Evolutionary conservation across 2,329 filamentous ascomycete genomes (phyloP), one percentile per base, ranked within the genome.

Genomic region (Diaporthe sp.): DNA sequence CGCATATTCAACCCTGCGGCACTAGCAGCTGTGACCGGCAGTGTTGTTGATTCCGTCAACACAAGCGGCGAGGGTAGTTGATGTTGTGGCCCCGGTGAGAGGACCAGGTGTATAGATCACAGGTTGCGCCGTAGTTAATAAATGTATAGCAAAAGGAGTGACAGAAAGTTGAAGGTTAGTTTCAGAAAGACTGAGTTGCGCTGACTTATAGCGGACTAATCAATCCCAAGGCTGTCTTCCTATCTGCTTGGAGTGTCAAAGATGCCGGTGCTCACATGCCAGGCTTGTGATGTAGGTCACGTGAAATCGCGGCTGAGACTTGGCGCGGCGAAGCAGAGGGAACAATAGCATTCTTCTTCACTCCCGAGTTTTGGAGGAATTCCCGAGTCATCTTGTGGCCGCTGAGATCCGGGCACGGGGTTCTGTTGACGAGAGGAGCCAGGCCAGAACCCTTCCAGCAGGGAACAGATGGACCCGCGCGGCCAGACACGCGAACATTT

Each of bases 281-380:
- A 58, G 55, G 19, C 55, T 13, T 39, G 28, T 44, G 10, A 7
- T 28, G n/a, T 25, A 34, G 44, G 65, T 68, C 65, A 68, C 65
- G 65, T 68, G 65, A 68, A 68, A 53, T 34, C 65, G 65, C 65
- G 65, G 65, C 22, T 53, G 46, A 5, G 34, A 25, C 46, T 53
- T 53, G 65, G 65, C 65, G 46, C 44, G 62, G 62, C 46, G 34
- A 22, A 22, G 46, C 46, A 68, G 22, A 53, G 34, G 46, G 65
- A n/a, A 68, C 65, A 68, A 55, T 7, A 15, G 34, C 65, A 53
- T 53, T 68, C 12, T 53, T 53, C 9, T 28, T 28, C 19, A 12
- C 13, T 13, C 31, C 31, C 62, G 46, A 53, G 22, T 39, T 68
- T 25, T 19, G 10, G 12, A 53, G 28, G 46, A 25, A 17, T 68